phyloP scores from a whole-genome alignment of 495 filamentous ascomycete genomes.

The Penicillium argentinense region DNA sequence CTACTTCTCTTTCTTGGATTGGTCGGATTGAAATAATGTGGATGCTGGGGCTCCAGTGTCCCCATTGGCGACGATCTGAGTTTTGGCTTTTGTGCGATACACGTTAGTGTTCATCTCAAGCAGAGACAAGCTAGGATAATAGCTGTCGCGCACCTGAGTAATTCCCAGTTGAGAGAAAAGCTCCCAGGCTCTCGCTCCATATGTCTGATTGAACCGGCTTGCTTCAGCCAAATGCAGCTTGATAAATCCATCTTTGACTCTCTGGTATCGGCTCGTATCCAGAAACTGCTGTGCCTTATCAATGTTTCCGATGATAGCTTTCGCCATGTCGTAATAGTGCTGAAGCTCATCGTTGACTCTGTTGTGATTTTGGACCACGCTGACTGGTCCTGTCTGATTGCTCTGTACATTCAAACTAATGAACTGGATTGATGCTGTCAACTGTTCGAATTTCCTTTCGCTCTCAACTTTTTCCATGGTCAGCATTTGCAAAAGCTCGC shows the following conservation, averaged over 20 bases:
- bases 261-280: not conserved
- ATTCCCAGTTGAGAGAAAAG: not conserved
- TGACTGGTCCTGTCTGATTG: not conserved
- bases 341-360: not conserved
- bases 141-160: not conserved
- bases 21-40: too few relatives aligned
- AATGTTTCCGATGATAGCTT: not conserved
- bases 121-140: too few relatives aligned
- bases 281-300: not conserved
- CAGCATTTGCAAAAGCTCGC: not conserved
- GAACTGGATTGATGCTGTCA: not conserved
- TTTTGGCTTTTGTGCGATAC: too few relatives aligned
- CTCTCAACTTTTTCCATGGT: not conserved
- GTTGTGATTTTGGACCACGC: not conserved
- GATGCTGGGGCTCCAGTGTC: too few relatives aligned
- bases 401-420: not conserved
- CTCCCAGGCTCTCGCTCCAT: not conserved
- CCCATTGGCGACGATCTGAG: too few relatives aligned
- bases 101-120: not conserved
- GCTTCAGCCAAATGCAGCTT: not conserved
- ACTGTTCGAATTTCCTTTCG: not conserved
- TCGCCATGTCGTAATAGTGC: not conserved
- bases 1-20: too few relatives aligned
- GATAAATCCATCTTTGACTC: not conserved
- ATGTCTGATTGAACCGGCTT: not conserved